Conservation (phyloP, 106 monocot species). For the Dendrobium huoshanense region DNA sequence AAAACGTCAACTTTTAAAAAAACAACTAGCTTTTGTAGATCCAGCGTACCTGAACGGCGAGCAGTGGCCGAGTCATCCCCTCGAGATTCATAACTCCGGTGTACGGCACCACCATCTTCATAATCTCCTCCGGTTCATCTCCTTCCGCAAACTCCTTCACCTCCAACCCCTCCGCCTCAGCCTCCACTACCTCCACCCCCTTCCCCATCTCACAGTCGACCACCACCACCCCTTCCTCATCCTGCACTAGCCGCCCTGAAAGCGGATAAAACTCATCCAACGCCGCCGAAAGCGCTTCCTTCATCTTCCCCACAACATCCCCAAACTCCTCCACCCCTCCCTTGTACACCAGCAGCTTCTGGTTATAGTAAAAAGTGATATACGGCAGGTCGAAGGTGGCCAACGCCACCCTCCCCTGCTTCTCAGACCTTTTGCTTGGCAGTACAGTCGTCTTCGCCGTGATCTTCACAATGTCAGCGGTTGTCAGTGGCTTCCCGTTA, state of each 20-base stretch:
- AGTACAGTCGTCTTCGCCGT: conserved; percentile 33
- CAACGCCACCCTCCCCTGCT: conserved; percentile 29
- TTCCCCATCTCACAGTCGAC: conserved; percentile 46
- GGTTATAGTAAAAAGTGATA: conserved; percentile 99
- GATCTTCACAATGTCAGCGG: conserved; percentile 28
- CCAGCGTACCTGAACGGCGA: conserved; percentile 67
- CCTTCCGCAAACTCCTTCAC: conserved; percentile 50
- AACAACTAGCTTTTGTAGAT: not conserved
- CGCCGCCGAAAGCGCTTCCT: conserved; percentile 42
- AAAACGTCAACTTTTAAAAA: not conserved
- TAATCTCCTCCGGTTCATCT: conserved; percentile 19
- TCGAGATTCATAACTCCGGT: conserved; percentile 92
- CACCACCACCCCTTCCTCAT: conserved; percentile 54
- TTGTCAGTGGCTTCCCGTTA: not conserved
- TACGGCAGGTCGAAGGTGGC: conserved; percentile 85
- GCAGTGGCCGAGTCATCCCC: conserved; percentile 63
- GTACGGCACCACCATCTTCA: conserved; percentile 80
- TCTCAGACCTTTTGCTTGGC: conserved; percentile 22
- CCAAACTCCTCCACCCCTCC: not conserved
- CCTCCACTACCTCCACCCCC: conserved; percentile 71
- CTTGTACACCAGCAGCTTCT: conserved; percentile 83
- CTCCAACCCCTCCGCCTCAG: conserved; percentile 40
- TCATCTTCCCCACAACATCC: conserved; percentile 27
- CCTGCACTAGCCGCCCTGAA: conserved; percentile 57
- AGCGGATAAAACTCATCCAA: conserved; percentile 62